Percentiles rank a stretch among this genome's conserved stretches.
Evolutionary conservation across 1,284 basidiomycete genomes (phyloP).

Genomic region (Sanguinoderma infundibulare): DNA sequence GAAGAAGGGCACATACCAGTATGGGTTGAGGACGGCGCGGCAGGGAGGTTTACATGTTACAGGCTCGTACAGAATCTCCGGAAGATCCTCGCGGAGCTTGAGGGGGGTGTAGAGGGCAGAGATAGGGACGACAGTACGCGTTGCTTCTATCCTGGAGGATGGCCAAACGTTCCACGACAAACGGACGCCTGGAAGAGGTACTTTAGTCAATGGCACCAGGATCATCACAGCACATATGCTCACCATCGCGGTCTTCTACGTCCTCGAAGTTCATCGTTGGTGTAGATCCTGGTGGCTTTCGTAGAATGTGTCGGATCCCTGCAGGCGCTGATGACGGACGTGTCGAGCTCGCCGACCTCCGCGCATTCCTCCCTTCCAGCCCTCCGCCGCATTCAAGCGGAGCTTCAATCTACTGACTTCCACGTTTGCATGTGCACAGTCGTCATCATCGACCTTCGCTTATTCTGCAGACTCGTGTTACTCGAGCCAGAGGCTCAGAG

Average conservation of each 20-base stretch:
- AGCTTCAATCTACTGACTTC: not conserved
- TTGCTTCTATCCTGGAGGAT: constrained; percentile 96
- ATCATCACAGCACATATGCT: constrained; percentile 21
- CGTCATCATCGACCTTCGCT: not conserved
- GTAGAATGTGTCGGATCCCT: constrained; percentile 15
- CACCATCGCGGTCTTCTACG: constrained; percentile 69
- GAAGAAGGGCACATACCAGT: constrained; percentile 64
- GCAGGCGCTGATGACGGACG: constrained; percentile 22
- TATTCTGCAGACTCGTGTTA: not conserved
- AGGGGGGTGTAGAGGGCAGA: constrained; percentile 97
- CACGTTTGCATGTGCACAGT: not conserved
- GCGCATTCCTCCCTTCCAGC: not conserved
- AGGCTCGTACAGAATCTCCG: constrained; percentile 96
- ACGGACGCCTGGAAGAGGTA: constrained; percentile 67
- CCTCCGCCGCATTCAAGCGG: constrained; percentile 1
- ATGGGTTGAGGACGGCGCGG: constrained; percentile 96
- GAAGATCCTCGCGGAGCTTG: constrained; percentile 93
- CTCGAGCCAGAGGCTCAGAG: too few species aligned
- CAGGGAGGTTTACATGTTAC: constrained; percentile 99
- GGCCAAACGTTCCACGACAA: constrained; percentile 99
- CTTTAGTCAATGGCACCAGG: not conserved
- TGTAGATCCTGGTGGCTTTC: constrained; percentile 29
- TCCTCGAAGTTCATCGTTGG: constrained; percentile 54
- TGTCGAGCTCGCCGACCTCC: constrained; percentile 13
- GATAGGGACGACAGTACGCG: constrained; percentile 97